Base-by-base conservation (phyloP, 179 eudicot genomes). In the Sideroxylon spinosum region DNA sequence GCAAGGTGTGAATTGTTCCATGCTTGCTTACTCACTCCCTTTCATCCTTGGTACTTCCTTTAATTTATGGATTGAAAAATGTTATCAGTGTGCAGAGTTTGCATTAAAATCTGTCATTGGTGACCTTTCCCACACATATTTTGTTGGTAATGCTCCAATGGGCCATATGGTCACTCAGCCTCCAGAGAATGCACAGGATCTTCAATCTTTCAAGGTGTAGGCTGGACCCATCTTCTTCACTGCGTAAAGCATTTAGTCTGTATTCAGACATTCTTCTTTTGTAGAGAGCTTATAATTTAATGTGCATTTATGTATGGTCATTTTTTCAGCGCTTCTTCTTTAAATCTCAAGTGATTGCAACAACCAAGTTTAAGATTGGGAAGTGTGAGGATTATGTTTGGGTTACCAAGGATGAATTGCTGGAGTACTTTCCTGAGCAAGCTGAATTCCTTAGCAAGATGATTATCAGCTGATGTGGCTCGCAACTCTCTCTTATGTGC, bases 61-160 rank as follows among this genome's bases (percentile, higher is more conserved):
- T 68, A 48, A 37, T 49, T 55, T 64, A 56, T 20, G 25, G 49
- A 46, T 73, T n/a, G 29, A 66, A 19, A 22, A 55, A 74, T 79
- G 55, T 75, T 79, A 82, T 83, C 91, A 93, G 98, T 95, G 98
- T 86, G 98, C 99, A 50, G 98, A 95, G 76, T 87, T 93, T 77
- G 98, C 99, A 14, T 86, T 95, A 32, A 74, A 86, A 79, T 95
- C 94, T 17, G 87, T 92, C 76, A 83, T 95, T 12, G 97, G 98
- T 66, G 96, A 93, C 78, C 97, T 95, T 81, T 77, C 92, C 16
- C 88, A 92, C 74, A 93, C 96, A 73, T 93, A 92, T 83, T 95
- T 95, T 77, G 94, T 92, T 19, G 99, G 99, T 74, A 95, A 95
- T 86, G 95, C 98, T 63, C 97, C 98, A 20, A 93, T 93, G 92